Percentiles rank a stretch among this genome's conserved stretches.
These are phyloP conservation scores for Trypanosoma avium DNA, from an alignment of 208 protist species.

Conservation along the genomic window DNA sequence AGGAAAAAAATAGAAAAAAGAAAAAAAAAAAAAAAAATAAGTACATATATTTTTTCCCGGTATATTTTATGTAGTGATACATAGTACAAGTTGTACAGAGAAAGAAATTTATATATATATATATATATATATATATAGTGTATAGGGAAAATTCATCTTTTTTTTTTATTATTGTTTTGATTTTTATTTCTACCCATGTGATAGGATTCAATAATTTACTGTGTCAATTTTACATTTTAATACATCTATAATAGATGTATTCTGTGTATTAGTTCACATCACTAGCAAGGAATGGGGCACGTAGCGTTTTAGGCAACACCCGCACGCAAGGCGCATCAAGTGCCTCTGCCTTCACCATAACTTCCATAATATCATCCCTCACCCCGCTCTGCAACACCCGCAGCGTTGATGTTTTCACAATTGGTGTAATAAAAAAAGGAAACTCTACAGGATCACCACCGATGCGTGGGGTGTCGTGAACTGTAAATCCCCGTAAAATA, in stretches of 20 bases:
- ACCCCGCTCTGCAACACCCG: slow-evolving; percentile 45
- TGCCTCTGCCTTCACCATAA: slow-evolving; percentile 43
- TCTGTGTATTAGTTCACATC: slow-evolving; percentile 24
- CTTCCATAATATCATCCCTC: slow-evolving; percentile 56
- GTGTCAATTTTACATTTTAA: slow-evolving; percentile 13
- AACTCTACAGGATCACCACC: slow-evolving; percentile 21
- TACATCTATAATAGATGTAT: too few relatives aligned
- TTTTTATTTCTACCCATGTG: background rate
- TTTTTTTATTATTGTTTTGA: too few relatives aligned
- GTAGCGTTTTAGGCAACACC: slow-evolving; percentile 35
- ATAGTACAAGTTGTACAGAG: too few relatives aligned
- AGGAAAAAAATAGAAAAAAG: slow-evolving; percentile 6
- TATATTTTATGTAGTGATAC: too few relatives aligned
- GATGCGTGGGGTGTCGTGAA: slow-evolving; percentile 34
- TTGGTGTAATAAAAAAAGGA: slow-evolving; percentile 41
- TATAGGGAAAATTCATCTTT: too few relatives aligned
- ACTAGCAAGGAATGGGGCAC: slow-evolving; percentile 23
- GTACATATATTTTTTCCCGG: background rate
- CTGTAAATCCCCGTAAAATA: slow-evolving; percentile 39
- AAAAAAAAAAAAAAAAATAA: slow-evolving; percentile 3
- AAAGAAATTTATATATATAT: too few relatives aligned
- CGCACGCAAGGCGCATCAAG: slow-evolving; percentile 51
- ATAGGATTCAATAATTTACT: background rate
- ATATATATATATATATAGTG: too few relatives aligned
- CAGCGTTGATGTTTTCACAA: slow-evolving; percentile 36